Conservation (phyloP, 2,329 filamentous ascomycete species). For the Paecilomyces variotii region DNA sequence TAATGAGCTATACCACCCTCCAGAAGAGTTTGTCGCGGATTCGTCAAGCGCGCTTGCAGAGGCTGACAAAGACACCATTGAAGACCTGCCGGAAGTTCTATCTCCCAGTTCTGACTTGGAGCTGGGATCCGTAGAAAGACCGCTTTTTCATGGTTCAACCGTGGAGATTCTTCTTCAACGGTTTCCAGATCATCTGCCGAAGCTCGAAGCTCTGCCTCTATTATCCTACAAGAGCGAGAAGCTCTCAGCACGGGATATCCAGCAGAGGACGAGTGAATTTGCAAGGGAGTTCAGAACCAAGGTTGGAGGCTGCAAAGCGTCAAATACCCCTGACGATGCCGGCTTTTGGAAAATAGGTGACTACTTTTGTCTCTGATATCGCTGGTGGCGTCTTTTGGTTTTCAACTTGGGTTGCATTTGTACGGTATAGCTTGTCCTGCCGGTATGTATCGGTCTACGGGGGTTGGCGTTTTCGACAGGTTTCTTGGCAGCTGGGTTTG, state of each 20-base stretch:
- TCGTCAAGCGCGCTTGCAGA: conserved; percentile 1
- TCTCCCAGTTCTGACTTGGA: conserved; percentile 7
- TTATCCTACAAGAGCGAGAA: conserved; percentile 56
- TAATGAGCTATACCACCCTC: conserved; percentile 61
- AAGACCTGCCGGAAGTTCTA: conserved; percentile 12
- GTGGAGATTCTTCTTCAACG: conserved; percentile 40
- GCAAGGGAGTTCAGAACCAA: conserved; percentile 51
- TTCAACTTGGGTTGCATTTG: neutral
- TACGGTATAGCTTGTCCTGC: neutral
- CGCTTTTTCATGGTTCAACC: conserved; percentile 30
- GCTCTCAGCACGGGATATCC: conserved; percentile 24
- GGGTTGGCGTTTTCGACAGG: neutral
- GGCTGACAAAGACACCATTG: conserved; percentile 1
- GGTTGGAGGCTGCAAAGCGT: conserved; percentile 57
- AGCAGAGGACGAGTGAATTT: conserved; percentile 45
- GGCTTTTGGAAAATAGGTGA: conserved; percentile 41
- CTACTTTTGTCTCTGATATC: conserved; percentile 54
- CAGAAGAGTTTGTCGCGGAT: conserved; percentile 53
- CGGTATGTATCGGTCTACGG: neutral
- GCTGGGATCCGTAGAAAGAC: conserved; percentile 14
- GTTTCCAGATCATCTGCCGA: conserved; percentile 43
- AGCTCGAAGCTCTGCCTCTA: conserved; percentile 46
- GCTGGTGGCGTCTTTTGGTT: neutral
- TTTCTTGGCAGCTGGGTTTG: neutral
- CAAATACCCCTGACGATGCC: conserved; percentile 24